Evolutionary conservation across 331 rosid species (phyloP).

Genomic region (Pyrus hybrid): DNA sequence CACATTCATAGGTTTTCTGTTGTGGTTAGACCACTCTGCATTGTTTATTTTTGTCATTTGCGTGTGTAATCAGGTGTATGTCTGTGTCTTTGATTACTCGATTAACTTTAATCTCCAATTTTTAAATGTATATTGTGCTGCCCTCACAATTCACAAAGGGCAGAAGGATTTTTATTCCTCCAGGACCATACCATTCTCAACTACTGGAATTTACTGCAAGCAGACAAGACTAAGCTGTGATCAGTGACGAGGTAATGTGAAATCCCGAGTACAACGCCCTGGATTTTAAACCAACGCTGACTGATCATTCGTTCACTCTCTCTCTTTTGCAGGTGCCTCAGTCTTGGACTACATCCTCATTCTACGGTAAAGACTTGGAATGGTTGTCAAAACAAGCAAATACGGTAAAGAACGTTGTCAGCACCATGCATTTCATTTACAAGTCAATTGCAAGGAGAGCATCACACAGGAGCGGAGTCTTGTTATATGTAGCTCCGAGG

Average conservation of each 20-base stretch:
- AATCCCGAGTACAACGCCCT: background rate
- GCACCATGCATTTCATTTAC: slow-evolving; percentile 17
- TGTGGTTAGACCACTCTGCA: background rate
- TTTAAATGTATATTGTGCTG: background rate
- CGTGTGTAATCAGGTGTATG: background rate
- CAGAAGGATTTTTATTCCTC: slow-evolving; percentile 22
- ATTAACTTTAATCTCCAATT: background rate
- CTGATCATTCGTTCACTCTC: background rate
- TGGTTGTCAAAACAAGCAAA: slow-evolving; percentile 20
- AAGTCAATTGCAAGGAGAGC: slow-evolving; percentile 14
- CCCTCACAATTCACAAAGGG: background rate
- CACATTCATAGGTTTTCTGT: background rate
- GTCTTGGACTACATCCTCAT: slow-evolving; percentile 14
- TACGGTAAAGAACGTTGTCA: slow-evolving; percentile 19
- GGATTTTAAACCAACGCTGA: background rate
- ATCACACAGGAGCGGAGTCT: background rate
- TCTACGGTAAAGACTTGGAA: background rate
- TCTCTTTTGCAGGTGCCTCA: slow-evolving; percentile 12
- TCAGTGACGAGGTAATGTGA: slow-evolving; percentile 21
- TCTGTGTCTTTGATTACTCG: background rate
- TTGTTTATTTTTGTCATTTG: background rate
- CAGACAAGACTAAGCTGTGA: slow-evolving; percentile 25
- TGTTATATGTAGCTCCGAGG: slow-evolving; percentile 6
- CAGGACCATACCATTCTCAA: slow-evolving; percentile 14
- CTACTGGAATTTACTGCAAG: slow-evolving; percentile 22